phyloP scores from a whole-genome alignment of 768 basidiomycete genomes.

The Leccinellum albellum region DNA sequence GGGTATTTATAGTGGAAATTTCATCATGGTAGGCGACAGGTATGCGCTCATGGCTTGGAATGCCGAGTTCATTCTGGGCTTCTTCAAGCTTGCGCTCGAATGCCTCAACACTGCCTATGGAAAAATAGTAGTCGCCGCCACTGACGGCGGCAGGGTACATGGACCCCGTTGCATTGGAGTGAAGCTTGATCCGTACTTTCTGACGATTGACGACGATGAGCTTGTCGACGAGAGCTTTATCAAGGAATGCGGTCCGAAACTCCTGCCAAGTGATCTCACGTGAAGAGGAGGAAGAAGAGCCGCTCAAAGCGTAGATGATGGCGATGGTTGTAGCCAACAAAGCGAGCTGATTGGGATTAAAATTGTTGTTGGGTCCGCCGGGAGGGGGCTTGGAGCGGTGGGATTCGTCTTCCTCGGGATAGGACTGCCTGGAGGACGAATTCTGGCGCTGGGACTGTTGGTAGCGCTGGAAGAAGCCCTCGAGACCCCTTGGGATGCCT shows the following conservation, averaged over 20 bases:
- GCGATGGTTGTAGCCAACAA: constrained; percentile 57
- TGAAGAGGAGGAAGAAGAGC: constrained; percentile 44
- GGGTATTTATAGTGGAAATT: constrained; percentile 75
- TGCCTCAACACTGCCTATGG: constrained; percentile 94
- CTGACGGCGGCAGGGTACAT: constrained; percentile 62
- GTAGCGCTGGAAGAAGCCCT: constrained; percentile 77
- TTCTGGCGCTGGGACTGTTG: constrained; percentile 37
- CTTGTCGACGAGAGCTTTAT: constrained; percentile 93
- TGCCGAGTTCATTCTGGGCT: constrained; percentile 87
- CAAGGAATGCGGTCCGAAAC: constrained; percentile 94
- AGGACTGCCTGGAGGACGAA: constrained; percentile 26
- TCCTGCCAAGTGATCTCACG: constrained; percentile 99
- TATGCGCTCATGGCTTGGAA: constrained; percentile 88
- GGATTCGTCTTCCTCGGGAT: constrained; percentile 28
- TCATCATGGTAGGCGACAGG: constrained; percentile 97
- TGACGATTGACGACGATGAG: constrained; percentile 88
- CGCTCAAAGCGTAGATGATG: constrained; percentile 59
- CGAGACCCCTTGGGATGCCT: constrained; percentile 62
- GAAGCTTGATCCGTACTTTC: constrained; percentile 88
- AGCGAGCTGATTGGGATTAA: constrained; percentile 55
- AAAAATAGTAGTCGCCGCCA: constrained; percentile 82
- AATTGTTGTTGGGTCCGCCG: constrained; percentile 43
- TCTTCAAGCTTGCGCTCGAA: constrained; percentile 95
- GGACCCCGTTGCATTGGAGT: constrained; percentile 80
- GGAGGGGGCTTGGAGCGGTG: constrained; percentile 46